phyloP scores from a whole-genome alignment of 305 asterid genomes.

The Nicotiana rustica region DNA sequence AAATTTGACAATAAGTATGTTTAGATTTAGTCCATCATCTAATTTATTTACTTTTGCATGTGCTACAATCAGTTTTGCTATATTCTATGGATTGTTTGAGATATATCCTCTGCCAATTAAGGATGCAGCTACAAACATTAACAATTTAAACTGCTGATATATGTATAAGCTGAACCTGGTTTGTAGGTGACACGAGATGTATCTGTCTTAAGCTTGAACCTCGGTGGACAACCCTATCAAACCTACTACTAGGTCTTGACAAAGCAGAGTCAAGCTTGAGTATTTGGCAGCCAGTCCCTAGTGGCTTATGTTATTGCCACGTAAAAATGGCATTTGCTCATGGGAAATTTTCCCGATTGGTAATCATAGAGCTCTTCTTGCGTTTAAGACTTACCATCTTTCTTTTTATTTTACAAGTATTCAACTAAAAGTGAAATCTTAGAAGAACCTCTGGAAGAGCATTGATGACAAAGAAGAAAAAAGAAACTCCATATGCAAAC shows the following conservation, averaged over 20 bases:
- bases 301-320: not conserved
- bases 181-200: not conserved
- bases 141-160: not conserved
- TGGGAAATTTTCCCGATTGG: not conserved
- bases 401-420: not conserved
- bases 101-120: not conserved
- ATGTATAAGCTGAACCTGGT: not conserved
- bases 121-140: not conserved
- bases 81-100: not conserved
- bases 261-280: not conserved
- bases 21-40: conserved; percentile 7
- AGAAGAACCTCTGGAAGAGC: not conserved
- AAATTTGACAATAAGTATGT: not conserved
- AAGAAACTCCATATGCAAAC: not conserved
- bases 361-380: not conserved
- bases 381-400: not conserved
- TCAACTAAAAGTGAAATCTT: not conserved
- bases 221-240: conserved; percentile 5
- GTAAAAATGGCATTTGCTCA: not conserved
- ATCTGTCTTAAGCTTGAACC: conserved; percentile 4
- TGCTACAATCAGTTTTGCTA: not conserved
- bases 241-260: not conserved
- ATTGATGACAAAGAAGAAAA: conserved; percentile 16
- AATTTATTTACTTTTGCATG: conserved; percentile 1
- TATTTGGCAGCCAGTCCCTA: not conserved